These are phyloP conservation scores for Pseudogymnoascus sp. DNA, from an alignment of 2,329 filamentous ascomycete genomes.

Conservation along the genomic window DNA sequence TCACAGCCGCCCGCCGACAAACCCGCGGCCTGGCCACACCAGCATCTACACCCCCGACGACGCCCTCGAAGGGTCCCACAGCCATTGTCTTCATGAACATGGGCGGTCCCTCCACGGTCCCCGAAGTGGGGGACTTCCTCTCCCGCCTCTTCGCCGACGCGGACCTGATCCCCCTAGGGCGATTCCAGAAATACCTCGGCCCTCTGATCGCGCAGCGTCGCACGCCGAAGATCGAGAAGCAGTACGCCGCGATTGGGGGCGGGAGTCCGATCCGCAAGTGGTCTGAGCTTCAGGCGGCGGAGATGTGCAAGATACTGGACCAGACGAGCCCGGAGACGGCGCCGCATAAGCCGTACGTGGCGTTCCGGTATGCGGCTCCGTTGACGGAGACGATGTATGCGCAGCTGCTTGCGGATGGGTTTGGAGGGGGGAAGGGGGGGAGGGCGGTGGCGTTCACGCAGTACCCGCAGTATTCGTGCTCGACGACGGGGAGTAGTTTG, in stretches of 20 bases:
- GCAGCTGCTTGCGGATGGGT: conserved; percentile 76
- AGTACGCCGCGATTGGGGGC: conserved; percentile 90
- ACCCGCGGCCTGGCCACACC: conserved; percentile 50
- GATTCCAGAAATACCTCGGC: conserved; percentile 83
- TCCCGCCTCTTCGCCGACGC: conserved; percentile 89
- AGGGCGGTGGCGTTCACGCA: conserved; percentile 95
- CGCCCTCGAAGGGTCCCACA: conserved; percentile 70
- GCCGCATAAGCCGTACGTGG: conserved; percentile 94
- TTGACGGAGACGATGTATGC: conserved; percentile 92
- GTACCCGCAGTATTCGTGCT: conserved; percentile 97
- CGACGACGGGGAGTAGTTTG: conserved; percentile 88
- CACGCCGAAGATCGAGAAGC: conserved; percentile 93
- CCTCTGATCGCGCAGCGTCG: conserved; percentile 77
- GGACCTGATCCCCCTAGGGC: conserved; percentile 91
- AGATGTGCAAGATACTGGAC: conserved; percentile 98
- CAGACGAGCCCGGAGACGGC: conserved; percentile 85
- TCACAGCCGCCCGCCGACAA: conserved; percentile 27
- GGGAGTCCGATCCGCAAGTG: conserved; percentile 98
- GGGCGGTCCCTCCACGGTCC: conserved; percentile 84
- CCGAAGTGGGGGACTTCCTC: conserved; percentile 84
- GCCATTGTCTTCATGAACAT: conserved; percentile 99
- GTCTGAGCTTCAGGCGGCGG: conserved; percentile 87
- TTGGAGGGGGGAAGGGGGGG: conserved; percentile 82
- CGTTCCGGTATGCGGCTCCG: conserved; percentile 90
- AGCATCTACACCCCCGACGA: conserved; percentile 67